Base-by-base conservation (phyloP, 345 rosid species). In the Gynandropsis gynandra region DNA sequence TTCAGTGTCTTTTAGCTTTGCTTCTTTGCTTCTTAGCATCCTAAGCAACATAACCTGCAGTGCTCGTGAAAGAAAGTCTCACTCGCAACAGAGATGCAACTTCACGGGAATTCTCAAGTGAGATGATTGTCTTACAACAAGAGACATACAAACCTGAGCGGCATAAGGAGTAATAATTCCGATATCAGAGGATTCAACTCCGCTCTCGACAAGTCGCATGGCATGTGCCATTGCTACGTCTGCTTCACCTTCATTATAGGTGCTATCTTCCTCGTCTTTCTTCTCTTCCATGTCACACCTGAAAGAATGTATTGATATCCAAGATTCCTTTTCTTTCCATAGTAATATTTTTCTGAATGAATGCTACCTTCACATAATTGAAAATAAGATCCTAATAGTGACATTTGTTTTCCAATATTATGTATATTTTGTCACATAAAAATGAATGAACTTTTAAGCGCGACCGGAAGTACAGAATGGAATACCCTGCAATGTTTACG, bases 201-300 rank as follows among this genome's bases (percentile, higher is more conserved):
- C 98, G 62, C 73, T 70, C 49, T 65, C 50, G 42, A 84, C 71
- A 21, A 90, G 85, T 64, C 87, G 79, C 77, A 77, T 82, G 31
- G 95, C 96, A 70, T 90, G 98, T 42, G 83, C 77, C 62, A 87
- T 67, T 20, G 98, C 83, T 68, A 82, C 96, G 38, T 82, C 89
- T 58, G 89, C 95, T 82, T 92, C 96, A 27, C 98, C 98, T 65
- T 85, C 98, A 35, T 87, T 92, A 65, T 85, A 36, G 1, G 93
- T 84, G 76, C 98, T 87, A 44, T 87, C 96, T 74, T 92, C 98
- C 65, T 92, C 98, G 59, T 87, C 98, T 77, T 92, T 85, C 81
- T 85, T 84, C 76, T 85, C 96, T 56, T 92, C 98, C 96, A 87
- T 92, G 64, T 87, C 95, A 62, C 98, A 87, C 49, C 94, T 84